Conservation (phyloP, 208 protist species). For the Angomonas ambiguus region DNA sequence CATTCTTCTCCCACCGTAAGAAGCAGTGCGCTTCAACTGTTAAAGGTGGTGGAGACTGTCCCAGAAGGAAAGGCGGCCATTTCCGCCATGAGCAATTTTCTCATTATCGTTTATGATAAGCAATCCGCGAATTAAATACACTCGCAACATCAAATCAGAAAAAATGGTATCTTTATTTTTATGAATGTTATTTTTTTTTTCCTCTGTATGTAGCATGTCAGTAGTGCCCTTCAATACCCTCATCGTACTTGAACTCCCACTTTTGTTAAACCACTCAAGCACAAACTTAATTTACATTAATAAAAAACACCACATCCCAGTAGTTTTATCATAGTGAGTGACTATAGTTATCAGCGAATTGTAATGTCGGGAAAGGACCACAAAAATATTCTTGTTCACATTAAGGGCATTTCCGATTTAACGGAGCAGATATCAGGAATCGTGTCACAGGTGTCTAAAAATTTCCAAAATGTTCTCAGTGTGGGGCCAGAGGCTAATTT, state of each 20-base stretch:
- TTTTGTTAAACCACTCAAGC: too few relatives aligned
- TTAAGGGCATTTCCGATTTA: conserved; percentile 9
- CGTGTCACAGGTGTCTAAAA: background rate
- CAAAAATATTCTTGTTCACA: background rate
- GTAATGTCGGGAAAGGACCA: background rate
- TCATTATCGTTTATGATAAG: conserved; percentile 59
- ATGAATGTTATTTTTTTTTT: conserved; percentile 6
- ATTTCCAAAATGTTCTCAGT: conserved; percentile 12
- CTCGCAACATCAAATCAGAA: conserved; percentile 1
- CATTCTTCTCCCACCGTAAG: conserved; percentile 36
- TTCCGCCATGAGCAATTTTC: conserved; percentile 65
- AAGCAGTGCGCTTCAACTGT: conserved; percentile 27
- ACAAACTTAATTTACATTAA: too few relatives aligned
- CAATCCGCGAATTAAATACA: background rate
- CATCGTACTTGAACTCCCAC: too few relatives aligned
- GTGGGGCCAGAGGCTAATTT: background rate
- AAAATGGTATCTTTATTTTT: background rate
- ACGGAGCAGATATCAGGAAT: background rate
- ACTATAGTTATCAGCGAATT: too few relatives aligned
- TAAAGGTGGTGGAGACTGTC: conserved; percentile 41
- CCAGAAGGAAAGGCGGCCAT: conserved; percentile 47
- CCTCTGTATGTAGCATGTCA: background rate
- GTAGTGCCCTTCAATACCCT: too few relatives aligned
- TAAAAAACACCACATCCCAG: too few relatives aligned
- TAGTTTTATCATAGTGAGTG: too few relatives aligned